Evolutionary conservation across 176 grass and related monocot species (phyloP).

Genomic region (Carex cristatella): DNA sequence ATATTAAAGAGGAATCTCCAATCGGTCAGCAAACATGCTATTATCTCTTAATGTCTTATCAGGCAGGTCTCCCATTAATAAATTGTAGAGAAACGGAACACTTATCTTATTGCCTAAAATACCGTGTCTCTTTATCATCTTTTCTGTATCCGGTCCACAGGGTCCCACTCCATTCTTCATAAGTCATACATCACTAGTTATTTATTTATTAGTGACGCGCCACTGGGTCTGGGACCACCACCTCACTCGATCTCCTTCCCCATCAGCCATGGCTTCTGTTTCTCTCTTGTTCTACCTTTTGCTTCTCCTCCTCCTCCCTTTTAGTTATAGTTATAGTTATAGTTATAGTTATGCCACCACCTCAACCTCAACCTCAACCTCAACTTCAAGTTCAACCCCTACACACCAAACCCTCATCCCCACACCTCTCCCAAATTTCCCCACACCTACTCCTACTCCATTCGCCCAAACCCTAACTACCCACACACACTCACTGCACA

Average conservation of each 20-base stretch:
- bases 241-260: background rate
- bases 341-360: background rate
- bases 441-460: background rate
- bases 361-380: background rate
- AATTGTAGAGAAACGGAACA: background rate
- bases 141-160: background rate
- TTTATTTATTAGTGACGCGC: background rate
- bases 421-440: constrained; percentile 13
- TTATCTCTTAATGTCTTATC: too few species aligned
- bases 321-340: too few species aligned
- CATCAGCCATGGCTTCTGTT: constrained; percentile 57
- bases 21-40: background rate
- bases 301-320: background rate
- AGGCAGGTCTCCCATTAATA: background rate
- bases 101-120: constrained; percentile 10
- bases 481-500: background rate
- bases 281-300: background rate
- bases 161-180: background rate
- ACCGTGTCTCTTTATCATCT: background rate
- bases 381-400: constrained; percentile 13
- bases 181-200: background rate
- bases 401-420: constrained; percentile 19
- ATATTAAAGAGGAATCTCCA: background rate
- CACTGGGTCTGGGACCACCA: background rate
- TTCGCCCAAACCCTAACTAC: constrained; percentile 3